Conservation (phyloP, 306 rosid genomes). For the Citrullus mucosospermus region DNA sequence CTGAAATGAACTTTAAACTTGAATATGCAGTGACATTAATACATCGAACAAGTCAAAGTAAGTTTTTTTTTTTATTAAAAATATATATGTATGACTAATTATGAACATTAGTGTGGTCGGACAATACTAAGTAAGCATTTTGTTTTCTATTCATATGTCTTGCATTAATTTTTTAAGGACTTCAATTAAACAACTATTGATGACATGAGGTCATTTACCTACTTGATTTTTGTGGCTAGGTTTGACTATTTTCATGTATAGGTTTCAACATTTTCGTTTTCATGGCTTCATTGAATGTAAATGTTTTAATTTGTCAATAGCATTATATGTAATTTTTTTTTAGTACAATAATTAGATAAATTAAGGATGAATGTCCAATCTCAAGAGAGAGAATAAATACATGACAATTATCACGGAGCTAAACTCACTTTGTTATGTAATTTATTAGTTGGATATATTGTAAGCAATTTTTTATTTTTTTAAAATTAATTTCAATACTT, state of each 20-base stretch:
- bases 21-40: too few species aligned
- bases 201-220: background rate
- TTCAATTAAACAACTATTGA: background rate
- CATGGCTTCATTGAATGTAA: background rate
- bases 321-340: background rate
- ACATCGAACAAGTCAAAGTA: too few species aligned
- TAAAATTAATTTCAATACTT: background rate
- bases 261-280: background rate
- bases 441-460: too few species aligned
- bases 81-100: too few species aligned
- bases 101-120: background rate
- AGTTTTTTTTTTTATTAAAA: too few species aligned
- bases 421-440: too few species aligned
- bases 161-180: too few species aligned
- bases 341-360: too few species aligned
- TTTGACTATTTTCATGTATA: background rate
- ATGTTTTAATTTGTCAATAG: background rate
- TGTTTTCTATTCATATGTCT: background rate
- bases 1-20: too few species aligned
- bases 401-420: too few species aligned
- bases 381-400: too few species aligned
- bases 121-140: background rate
- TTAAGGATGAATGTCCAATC: too few species aligned
- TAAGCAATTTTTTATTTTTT: background rate
- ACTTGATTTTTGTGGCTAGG: background rate